Evolutionary conservation across 176 grass and related monocot genomes (phyloP).

Genomic region (Phyllostachys edulis): DNA sequence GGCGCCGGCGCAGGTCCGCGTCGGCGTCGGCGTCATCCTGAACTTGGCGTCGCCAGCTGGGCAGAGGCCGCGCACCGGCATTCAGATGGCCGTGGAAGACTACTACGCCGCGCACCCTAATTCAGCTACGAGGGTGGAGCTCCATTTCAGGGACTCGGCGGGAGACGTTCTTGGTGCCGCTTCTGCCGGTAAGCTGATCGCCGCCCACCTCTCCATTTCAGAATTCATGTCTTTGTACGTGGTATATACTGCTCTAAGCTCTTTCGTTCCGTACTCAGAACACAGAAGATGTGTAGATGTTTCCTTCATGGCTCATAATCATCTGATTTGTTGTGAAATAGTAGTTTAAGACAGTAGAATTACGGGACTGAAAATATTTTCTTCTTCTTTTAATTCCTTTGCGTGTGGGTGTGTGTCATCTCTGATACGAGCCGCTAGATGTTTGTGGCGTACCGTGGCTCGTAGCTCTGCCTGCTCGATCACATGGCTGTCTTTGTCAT

Average conservation of each 20-base stretch:
- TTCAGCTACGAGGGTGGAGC: slow-evolving; percentile 35
- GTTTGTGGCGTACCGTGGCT: background rate
- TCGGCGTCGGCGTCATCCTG: slow-evolving; percentile 72
- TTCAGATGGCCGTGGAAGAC: slow-evolving; percentile 64
- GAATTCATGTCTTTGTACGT: background rate
- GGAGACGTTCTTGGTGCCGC: slow-evolving; percentile 42
- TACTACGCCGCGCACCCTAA: slow-evolving; percentile 47
- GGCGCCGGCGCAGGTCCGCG: slow-evolving; percentile 23
- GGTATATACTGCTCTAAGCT: background rate
- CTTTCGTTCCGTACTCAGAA: background rate
- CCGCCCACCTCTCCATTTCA: background rate
- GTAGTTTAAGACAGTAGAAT: too few species aligned
- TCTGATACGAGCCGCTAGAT: background rate
- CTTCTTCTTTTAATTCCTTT: too few species aligned
- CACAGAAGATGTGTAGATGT: too few species aligned
- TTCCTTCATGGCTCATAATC: background rate
- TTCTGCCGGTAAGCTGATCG: slow-evolving; percentile 45
- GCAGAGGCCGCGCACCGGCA: slow-evolving; percentile 25
- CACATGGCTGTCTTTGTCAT: background rate
- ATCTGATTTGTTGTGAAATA: background rate
- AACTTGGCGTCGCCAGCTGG: background rate
- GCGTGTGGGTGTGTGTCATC: background rate
- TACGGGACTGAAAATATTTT: too few species aligned
- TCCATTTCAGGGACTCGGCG: slow-evolving; percentile 43
- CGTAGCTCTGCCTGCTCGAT: background rate